Evolutionary conservation across 164 flowering plant genomes (phyloP).

Genomic region (Hamamelis virginiana): DNA sequence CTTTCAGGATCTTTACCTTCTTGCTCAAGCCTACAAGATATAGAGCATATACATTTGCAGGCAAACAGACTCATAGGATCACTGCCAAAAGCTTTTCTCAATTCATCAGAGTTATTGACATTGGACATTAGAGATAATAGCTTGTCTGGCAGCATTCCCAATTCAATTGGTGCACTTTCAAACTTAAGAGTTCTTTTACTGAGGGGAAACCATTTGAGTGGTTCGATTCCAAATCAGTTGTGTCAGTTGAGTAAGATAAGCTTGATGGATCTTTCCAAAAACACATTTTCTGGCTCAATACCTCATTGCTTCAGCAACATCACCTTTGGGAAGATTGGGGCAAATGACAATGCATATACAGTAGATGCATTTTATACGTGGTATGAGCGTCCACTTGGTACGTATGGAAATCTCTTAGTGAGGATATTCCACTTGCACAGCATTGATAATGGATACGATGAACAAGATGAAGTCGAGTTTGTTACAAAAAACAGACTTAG

Average conservation of each 20-base stretch:
- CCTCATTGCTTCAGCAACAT: slow-evolving; percentile 1
- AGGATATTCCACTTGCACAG: not conserved
- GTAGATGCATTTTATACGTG: not conserved
- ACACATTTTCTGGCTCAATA: not conserved
- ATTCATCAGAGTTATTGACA: not conserved
- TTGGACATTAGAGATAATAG: not conserved
- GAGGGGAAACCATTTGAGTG: too few relatives aligned
- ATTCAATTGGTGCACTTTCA: too few relatives aligned
- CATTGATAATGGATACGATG: not conserved
- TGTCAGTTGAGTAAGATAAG: not conserved
- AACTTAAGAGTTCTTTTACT: too few relatives aligned
- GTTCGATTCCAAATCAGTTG: too few relatives aligned
- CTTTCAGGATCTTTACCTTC: slow-evolving; percentile 4
- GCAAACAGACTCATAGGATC: not conserved
- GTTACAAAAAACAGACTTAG: not conserved
- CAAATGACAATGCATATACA: not conserved
- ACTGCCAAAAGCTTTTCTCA: not conserved
- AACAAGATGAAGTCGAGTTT: not conserved
- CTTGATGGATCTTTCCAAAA: slow-evolving; percentile 9
- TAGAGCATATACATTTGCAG: slow-evolving; percentile 3
- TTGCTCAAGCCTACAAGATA: not conserved
- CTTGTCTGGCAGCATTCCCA: slow-evolving; percentile 3
- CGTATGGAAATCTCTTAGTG: not conserved
- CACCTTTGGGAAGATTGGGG: not conserved
- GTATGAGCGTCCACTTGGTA: not conserved